phyloP scores from a whole-genome alignment of 139 green algal genomes.

The Coelastrella sp. region DNA sequence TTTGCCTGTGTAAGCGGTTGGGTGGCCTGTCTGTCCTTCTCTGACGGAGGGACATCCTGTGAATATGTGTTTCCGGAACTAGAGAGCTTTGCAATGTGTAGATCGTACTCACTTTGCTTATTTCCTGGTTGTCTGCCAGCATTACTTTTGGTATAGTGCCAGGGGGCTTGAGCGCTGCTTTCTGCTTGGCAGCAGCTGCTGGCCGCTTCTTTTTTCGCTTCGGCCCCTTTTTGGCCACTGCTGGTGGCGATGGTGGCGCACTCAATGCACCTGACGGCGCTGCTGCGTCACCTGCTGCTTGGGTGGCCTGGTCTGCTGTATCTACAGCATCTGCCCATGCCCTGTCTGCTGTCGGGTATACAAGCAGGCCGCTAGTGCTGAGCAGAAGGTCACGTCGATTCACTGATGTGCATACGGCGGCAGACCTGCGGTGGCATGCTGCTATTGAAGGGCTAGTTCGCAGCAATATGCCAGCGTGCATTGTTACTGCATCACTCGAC shows the following conservation, averaged over 20 bases:
- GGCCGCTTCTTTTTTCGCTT: slow-evolving; percentile 6
- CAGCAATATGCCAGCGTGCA: no score
- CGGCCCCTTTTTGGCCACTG: not conserved
- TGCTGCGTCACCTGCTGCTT: slow-evolving; percentile 9
- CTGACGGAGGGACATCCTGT: no score
- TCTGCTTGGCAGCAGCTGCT: no score
- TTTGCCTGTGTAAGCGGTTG: no score
- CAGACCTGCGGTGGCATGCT: no score
- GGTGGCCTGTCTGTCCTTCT: not conserved
- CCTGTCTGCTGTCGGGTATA: slow-evolving; percentile 14
- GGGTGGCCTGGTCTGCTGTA: not conserved
- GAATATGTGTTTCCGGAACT: no score
- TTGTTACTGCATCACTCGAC: not conserved
- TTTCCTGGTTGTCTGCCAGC: slow-evolving; percentile 1
- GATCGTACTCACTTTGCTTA: slow-evolving; percentile 29
- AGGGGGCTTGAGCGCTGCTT: not conserved
- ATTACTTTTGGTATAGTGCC: not conserved
- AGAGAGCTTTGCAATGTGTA: no score
- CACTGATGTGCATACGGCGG: no score
- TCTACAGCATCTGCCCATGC: not conserved
- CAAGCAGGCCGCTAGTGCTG: not conserved
- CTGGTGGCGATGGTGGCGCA: not conserved
- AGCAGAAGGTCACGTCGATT: not conserved
- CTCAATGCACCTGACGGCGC: not conserved
- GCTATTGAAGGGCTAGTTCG: no score